phyloP scores from a whole-genome alignment of 306 rosid genomes.

The Alnus rubra region DNA sequence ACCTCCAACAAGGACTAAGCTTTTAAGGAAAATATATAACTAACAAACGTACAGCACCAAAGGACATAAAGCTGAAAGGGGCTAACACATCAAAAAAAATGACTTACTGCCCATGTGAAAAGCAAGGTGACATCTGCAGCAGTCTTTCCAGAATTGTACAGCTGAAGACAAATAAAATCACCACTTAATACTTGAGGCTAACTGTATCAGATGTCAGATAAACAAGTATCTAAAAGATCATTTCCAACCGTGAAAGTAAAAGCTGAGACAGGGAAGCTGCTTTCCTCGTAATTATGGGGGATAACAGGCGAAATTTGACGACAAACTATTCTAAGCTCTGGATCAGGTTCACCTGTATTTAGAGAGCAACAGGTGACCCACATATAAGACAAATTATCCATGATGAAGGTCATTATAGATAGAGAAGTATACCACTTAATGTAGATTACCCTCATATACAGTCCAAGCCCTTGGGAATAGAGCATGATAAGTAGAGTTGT shows the following conservation, averaged over 20 bases:
- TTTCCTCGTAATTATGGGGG: constrained; percentile 94
- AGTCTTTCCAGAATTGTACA: constrained; percentile 71
- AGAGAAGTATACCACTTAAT: constrained; percentile 22
- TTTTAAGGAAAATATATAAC: constrained; percentile 9
- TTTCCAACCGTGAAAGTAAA: constrained; percentile 78
- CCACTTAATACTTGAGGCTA: constrained; percentile 7
- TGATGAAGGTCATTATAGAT: constrained; percentile 20
- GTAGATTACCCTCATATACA: constrained; percentile 67
- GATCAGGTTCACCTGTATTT: constrained; percentile 85
- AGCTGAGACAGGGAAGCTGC: constrained; percentile 89
- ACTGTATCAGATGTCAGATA: constrained; percentile 7
- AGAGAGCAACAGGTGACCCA: constrained; percentile 24
- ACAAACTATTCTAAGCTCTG: constrained; percentile 72
- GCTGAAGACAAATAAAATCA: constrained; percentile 46
- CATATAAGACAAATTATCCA: constrained; percentile 17
- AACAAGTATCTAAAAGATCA: constrained; percentile 24
- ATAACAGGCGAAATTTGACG: constrained; percentile 93
- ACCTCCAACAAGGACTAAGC: constrained; percentile 24
- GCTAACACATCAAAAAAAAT: neutral
- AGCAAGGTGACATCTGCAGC: constrained; percentile 81
- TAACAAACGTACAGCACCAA: constrained; percentile 13
- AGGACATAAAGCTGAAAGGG: neutral
- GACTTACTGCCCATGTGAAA: constrained; percentile 96
- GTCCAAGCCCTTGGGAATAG: constrained; percentile 96
- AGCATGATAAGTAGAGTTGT: constrained; percentile 80